A percentile compares a stretch with the other conserved stretches of the same genome.
Evolutionary conservation across 1,139 yeast genomes (phyloP).

Genomic region (Diutina pseudorugosa): DNA sequence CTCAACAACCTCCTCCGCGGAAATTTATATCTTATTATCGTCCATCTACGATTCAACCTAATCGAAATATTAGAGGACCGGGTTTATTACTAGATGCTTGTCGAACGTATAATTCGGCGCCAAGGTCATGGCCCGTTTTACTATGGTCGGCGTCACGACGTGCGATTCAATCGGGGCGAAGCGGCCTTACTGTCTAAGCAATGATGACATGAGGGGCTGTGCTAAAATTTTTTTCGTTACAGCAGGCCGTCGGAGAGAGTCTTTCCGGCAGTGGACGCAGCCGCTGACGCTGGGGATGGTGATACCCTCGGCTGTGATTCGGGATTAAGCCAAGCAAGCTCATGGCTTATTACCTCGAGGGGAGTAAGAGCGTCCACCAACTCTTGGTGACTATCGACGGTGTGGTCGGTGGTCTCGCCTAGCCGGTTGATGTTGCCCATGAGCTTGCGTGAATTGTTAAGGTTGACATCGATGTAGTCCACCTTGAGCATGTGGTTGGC

Average conservation of each 20-base stretch:
- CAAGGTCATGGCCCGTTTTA: too few relatives aligned
- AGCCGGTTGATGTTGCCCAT: conserved; percentile 21
- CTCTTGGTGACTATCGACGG: conserved; percentile 9
- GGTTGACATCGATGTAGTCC: conserved; percentile 33
- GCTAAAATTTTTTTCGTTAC: background rate
- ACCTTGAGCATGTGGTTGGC: conserved; percentile 27
- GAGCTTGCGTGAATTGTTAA: conserved; percentile 30
- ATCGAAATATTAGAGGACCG: too few relatives aligned
- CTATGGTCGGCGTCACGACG: background rate
- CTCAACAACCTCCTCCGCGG: too few relatives aligned
- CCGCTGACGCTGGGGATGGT: background rate
- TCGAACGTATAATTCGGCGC: too few relatives aligned
- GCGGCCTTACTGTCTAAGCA: background rate
- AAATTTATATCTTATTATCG: too few relatives aligned
- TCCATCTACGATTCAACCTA: too few relatives aligned
- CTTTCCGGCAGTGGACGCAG: background rate
- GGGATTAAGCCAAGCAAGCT: background rate
- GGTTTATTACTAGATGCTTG: too few relatives aligned
- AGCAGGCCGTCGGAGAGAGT: background rate
- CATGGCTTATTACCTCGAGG: background rate
- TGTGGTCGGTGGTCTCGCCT: conserved; percentile 12
- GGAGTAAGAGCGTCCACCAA: background rate
- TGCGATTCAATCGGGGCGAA: background rate
- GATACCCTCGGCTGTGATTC: background rate
- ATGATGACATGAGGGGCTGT: background rate